These are phyloP conservation scores for Panus rudis DNA, from an alignment of 768 basidiomycete genomes.

Conservation along the genomic window DNA sequence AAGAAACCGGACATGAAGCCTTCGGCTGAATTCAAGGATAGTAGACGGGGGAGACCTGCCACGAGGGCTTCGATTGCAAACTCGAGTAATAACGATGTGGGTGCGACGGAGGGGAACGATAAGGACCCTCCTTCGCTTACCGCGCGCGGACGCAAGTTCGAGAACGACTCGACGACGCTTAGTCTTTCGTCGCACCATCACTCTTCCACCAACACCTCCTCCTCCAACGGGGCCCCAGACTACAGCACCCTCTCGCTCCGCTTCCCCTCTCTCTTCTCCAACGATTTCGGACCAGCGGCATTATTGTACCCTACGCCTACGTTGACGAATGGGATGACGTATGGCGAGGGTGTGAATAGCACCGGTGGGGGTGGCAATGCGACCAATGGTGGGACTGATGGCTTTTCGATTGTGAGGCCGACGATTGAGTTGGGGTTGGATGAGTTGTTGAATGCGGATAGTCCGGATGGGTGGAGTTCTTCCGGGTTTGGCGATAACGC, in stretches of 20 bases:
- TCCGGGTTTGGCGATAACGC: no score
- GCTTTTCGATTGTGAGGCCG: slow-evolving; percentile 61
- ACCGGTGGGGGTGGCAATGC: no score
- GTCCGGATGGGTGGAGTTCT: slow-evolving; percentile 24
- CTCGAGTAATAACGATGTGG: slow-evolving; percentile 2
- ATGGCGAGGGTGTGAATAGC: slow-evolving; percentile 65
- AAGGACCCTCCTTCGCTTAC: slow-evolving; percentile 31
- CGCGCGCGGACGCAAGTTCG: slow-evolving; percentile 26
- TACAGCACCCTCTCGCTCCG: slow-evolving; percentile 39
- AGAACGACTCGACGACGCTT: slow-evolving; percentile 9
- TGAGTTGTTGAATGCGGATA: slow-evolving; percentile 57
- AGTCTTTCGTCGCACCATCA: no score
- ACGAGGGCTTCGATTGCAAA: slow-evolving; percentile 33
- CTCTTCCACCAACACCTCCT: slow-evolving; percentile 11
- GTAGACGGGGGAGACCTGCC: slow-evolving; percentile 32
- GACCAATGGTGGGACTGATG: slow-evolving; percentile 41
- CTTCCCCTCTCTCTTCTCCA: slow-evolving; percentile 69
- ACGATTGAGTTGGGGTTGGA: slow-evolving; percentile 86
- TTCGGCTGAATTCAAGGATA: slow-evolving; percentile 57
- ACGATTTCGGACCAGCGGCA: slow-evolving; percentile 72
- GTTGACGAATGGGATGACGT: slow-evolving; percentile 61
- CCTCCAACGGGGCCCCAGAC: slow-evolving; percentile 11
- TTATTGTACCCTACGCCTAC: slow-evolving; percentile 64
- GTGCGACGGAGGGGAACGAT: slow-evolving; percentile 5
- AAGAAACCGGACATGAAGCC: slow-evolving; percentile 65